Evolutionary conservation across 2,329 filamentous ascomycete genomes (phyloP).

Genomic region (Penicillium sp.): DNA sequence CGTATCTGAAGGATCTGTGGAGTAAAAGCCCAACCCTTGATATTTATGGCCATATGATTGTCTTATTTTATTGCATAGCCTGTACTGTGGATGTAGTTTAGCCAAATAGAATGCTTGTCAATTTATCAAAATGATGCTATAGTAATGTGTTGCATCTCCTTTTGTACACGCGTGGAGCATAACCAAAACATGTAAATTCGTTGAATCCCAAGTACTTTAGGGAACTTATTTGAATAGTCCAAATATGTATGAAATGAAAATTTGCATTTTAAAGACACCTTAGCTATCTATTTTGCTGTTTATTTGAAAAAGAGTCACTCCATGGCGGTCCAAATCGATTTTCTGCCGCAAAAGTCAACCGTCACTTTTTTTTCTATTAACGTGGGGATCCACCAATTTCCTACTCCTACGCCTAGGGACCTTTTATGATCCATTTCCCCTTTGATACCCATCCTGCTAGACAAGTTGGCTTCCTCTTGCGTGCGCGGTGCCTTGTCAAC

Average conservation of each 20-base stretch:
- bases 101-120: slow-evolving; percentile 11
- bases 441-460: slow-evolving; percentile 10
- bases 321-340: not conserved
- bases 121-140: not conserved
- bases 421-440: not conserved
- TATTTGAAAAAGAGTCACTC: not conserved
- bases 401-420: not conserved
- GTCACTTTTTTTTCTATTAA: not conserved
- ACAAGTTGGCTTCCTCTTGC: slow-evolving; percentile 40
- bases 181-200: not conserved
- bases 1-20: slow-evolving; percentile 20
- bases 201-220: not conserved
- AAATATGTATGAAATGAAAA: too few species aligned
- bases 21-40: slow-evolving; percentile 18
- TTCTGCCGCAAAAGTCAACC: slow-evolving; percentile 4
- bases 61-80: slow-evolving; percentile 6
- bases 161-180: not conserved
- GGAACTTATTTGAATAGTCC: not conserved
- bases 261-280: not conserved
- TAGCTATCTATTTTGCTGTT: not conserved
- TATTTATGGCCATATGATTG: slow-evolving; percentile 12
- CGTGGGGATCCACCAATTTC: slow-evolving; percentile 1
- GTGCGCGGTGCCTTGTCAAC: slow-evolving; percentile 31
- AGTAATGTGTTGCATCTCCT: too few species aligned
- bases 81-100: slow-evolving; percentile 11